Conservation (phyloP, 2,329 filamentous ascomycete genomes). For the Nemania diffusa region DNA sequence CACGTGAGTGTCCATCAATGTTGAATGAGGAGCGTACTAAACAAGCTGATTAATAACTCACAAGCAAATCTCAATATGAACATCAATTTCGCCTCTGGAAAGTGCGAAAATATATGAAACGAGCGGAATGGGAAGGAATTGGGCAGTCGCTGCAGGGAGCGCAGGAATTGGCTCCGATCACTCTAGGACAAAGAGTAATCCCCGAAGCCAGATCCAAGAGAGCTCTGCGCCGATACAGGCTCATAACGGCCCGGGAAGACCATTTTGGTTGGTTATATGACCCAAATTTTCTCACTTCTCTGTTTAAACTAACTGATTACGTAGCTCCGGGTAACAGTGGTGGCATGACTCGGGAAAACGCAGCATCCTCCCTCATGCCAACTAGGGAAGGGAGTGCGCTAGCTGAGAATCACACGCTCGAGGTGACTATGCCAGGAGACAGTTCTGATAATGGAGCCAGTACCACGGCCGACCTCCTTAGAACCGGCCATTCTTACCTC, state of each 20-base stretch:
- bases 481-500: not conserved
- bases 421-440: not conserved
- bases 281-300: not conserved
- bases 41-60: not conserved
- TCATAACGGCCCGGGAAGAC: not conserved
- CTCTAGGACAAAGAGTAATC: not conserved
- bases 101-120: constrained; percentile 8
- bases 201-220: not conserved
- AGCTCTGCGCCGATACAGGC: not conserved
- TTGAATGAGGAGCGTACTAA: not conserved
- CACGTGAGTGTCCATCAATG: not conserved
- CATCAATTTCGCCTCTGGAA: not conserved
- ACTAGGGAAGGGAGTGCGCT: not conserved
- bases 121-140: not conserved
- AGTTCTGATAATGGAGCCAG: not conserved
- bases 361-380: not conserved
- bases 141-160: not conserved
- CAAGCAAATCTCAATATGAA: constrained; percentile 3
- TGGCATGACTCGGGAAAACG: not conserved
- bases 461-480: not conserved
- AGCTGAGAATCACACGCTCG: not conserved
- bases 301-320: not conserved
- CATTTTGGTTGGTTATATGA: not conserved
- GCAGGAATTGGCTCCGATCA: not conserved
- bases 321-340: not conserved